A percentile compares a stretch with the other conserved stretches of the same genome.
These are phyloP conservation scores for Pilatotrama ljubarskyi DNA, from an alignment of 768 basidiomycete species.

Conservation along the genomic window DNA sequence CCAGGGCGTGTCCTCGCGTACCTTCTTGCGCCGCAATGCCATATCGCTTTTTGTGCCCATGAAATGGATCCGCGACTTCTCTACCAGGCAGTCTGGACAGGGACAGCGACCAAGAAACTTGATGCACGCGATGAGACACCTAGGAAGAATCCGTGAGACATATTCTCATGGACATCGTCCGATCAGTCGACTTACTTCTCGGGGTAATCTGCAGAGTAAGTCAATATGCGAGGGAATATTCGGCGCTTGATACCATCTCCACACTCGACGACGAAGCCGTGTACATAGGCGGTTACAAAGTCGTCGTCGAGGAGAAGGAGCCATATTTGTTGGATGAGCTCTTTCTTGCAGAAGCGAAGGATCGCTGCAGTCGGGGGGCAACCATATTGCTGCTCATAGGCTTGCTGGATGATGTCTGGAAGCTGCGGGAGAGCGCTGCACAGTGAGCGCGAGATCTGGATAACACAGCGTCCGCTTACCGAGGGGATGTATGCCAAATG, in stretches of 20 bases:
- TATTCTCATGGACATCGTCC: too few species aligned
- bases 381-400: conserved; percentile 20
- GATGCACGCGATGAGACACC: conserved; percentile 35
- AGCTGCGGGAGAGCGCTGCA: conserved; percentile 26
- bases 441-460: neutral
- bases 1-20: conserved; percentile 8
- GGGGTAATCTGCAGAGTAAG: conserved; percentile 38
- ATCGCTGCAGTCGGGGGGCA: conserved; percentile 18
- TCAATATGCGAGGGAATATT: conserved; percentile 31
- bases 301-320: conserved; percentile 23
- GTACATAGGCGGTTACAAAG: conserved; percentile 29
- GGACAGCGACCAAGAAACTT: conserved; percentile 41
- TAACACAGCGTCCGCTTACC: conserved; percentile 28
- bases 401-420: conserved; percentile 36
- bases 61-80: conserved; percentile 28
- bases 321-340: conserved; percentile 37
- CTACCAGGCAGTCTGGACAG: conserved; percentile 40
- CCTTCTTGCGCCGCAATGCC: neutral
- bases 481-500: conserved; percentile 47
- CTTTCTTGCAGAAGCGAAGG: conserved; percentile 33
- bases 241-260: conserved; percentile 30
- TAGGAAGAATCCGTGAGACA: too few species aligned
- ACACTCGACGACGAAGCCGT: conserved; percentile 31
- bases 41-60: conserved; percentile 29
- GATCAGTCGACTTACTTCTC: conserved; percentile 33